Evolutionary conservation across 1,284 basidiomycete genomes (phyloP).

Genomic region (Rhodotorula sp.): DNA sequence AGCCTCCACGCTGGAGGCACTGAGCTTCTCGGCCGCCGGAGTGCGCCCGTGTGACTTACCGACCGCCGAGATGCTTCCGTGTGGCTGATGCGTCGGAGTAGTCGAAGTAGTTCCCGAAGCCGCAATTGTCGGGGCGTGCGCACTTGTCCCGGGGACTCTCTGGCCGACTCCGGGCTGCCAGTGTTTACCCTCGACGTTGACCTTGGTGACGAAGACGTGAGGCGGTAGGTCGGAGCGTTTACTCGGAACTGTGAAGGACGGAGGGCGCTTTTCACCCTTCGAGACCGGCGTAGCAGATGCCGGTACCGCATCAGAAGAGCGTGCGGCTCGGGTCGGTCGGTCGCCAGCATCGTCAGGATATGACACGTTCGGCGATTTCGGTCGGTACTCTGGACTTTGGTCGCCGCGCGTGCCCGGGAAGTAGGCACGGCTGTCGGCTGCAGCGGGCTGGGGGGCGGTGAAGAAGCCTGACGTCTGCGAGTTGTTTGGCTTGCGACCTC

Average conservation of each 20-base stretch:
- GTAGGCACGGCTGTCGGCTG: too few relatives aligned
- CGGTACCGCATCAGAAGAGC: too few relatives aligned
- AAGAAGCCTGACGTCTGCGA: slow-evolving; percentile 1
- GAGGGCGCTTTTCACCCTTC: neutral
- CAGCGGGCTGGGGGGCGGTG: slow-evolving; percentile 6
- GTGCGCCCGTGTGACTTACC: too few relatives aligned
- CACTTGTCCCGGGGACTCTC: slow-evolving; percentile 22
- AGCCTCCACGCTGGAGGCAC: neutral
- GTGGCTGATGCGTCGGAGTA: too few relatives aligned
- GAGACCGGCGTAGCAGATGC: neutral
- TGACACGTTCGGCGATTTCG: neutral
- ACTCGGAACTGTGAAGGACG: neutral
- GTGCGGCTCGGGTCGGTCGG: neutral
- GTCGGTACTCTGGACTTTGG: neutral
- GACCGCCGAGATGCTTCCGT: too few relatives aligned
- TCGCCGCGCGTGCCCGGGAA: neutral
- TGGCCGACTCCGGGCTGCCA: slow-evolving; percentile 32
- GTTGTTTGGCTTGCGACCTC: neutral
- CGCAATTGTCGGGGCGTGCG: neutral
- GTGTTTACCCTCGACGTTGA: slow-evolving; percentile 35
- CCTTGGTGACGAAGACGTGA: slow-evolving; percentile 34
- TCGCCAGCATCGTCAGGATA: neutral
- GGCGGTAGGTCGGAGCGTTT: slow-evolving; percentile 34
- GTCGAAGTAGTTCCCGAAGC: too few relatives aligned
- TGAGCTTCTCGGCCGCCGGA: neutral